phyloP scores from a whole-genome alignment of 495 filamentous ascomycete species.

The Lepraria neglecta region DNA sequence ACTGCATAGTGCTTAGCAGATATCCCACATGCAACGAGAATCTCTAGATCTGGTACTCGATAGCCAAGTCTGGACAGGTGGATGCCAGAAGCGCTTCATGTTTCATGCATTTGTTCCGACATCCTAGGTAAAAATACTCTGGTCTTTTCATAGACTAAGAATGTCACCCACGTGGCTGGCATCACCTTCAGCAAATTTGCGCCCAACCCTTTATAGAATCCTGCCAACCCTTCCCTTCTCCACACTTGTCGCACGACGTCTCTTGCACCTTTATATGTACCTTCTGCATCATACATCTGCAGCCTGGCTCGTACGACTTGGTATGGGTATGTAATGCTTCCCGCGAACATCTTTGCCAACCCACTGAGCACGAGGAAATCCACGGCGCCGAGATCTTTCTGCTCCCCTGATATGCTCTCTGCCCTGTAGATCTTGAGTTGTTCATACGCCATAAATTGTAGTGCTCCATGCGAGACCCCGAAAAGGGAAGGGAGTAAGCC shows the following conservation, averaged over 20 bases:
- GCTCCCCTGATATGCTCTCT: conserved; percentile 11
- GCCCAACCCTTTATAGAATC: conserved; percentile 89
- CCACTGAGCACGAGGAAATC: conserved; percentile 74
- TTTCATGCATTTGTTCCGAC: background rate
- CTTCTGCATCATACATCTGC: conserved; percentile 77
- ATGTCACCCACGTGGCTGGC: conserved; percentile 95
- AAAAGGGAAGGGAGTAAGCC: conserved; percentile 76
- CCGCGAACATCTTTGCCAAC: conserved; percentile 79
- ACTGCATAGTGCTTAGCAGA: background rate
- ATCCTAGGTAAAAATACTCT: conserved; percentile 40
- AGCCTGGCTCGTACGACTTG: conserved; percentile 82
- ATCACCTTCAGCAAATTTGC: conserved; percentile 84
- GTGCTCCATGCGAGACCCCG: conserved; percentile 88
- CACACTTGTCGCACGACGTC: conserved; percentile 71
- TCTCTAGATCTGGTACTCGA: background rate
- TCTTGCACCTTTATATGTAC: conserved; percentile 57
- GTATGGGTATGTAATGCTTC: conserved; percentile 83
- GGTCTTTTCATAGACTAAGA: conserved; percentile 93
- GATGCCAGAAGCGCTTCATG: background rate
- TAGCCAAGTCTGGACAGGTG: background rate
- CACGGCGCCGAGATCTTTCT: conserved; percentile 55
- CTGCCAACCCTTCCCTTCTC: conserved; percentile 67
- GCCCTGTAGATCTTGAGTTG: conserved; percentile 61
- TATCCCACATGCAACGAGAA: background rate
- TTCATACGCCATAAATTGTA: conserved; percentile 96